phyloP scores from a whole-genome alignment of 2,329 filamentous ascomycete genomes.

The Lasiodiplodia sp. region DNA sequence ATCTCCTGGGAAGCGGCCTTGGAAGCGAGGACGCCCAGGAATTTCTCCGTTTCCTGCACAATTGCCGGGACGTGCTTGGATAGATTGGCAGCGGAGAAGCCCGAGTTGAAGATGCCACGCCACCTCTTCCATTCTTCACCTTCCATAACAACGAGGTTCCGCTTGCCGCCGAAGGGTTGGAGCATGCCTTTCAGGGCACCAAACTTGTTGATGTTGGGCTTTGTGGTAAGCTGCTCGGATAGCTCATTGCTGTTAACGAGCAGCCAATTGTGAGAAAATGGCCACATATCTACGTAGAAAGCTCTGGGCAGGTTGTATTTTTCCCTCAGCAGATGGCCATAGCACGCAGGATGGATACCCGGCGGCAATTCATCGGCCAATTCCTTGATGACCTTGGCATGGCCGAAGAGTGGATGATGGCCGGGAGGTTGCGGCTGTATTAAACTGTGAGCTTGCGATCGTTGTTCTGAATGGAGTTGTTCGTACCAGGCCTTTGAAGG shows the following conservation, averaged over 20 bases:
- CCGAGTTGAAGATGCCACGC: conserved; percentile 36
- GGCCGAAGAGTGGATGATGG: conserved; percentile 10
- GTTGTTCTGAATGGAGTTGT: background rate
- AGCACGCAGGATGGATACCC: conserved; percentile 11
- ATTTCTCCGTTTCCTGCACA: conserved; percentile 35
- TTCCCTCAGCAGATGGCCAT: conserved; percentile 5
- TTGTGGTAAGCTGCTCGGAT: conserved; percentile 9
- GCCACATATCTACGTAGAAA: conserved; percentile 29
- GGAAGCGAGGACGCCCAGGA: conserved; percentile 24
- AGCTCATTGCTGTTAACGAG: conserved; percentile 1
- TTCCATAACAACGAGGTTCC: conserved; percentile 31
- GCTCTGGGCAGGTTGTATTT: conserved; percentile 18
- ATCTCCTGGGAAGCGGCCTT: conserved; percentile 8
- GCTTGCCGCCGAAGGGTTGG: conserved; percentile 8
- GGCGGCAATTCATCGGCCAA: conserved; percentile 2
- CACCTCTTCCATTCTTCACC: conserved; percentile 37
- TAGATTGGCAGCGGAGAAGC: conserved; percentile 36
- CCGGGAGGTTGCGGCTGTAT: conserved; percentile 12
- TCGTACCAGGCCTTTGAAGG: conserved; percentile 18
- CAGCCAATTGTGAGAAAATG: conserved; percentile 9
- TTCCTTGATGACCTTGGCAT: conserved; percentile 7
- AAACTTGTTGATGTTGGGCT: conserved; percentile 5
- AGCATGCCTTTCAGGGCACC: background rate
- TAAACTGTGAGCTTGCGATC: background rate
- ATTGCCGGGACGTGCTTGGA: conserved; percentile 35